Conservation (phyloP, 495 filamentous ascomycete species). For the Neurospora tetrasperma region DNA sequence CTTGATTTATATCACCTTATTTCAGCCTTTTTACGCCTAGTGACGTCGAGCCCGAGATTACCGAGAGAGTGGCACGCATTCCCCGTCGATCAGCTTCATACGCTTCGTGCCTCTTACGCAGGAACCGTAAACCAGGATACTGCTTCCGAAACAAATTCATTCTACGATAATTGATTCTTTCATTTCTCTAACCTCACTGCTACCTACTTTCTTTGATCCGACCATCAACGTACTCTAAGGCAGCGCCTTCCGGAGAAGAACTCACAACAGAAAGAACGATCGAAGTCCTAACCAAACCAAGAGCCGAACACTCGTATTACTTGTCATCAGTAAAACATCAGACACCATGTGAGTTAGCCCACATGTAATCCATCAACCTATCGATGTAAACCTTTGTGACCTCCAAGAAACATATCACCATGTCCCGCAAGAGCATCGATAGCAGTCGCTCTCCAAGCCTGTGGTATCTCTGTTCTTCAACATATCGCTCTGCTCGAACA, state of each 20-base stretch:
- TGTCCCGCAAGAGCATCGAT: constrained; percentile 20
- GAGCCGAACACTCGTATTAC: not conserved
- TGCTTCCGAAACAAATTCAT: not conserved
- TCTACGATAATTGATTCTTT: not conserved
- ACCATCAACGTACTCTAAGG: not conserved
- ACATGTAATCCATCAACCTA: not conserved
- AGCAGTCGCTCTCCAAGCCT: constrained; percentile 14
- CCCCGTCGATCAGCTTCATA: not conserved
- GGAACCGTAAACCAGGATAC: not conserved
- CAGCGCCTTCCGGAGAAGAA: not conserved
- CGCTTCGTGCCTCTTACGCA: not conserved
- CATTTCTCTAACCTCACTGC: not conserved
- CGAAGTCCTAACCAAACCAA: not conserved
- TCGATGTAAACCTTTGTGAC: not conserved
- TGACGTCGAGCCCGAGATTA: not conserved
- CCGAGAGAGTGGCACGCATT: not conserved
- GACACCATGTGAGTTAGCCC: constrained; percentile 3
- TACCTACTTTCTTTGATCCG: not conserved
- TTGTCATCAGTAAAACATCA: not conserved
- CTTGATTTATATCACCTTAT: not conserved
- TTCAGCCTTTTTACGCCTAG: not conserved
- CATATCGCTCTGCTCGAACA: not conserved
- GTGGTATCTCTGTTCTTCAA: constrained; percentile 10
- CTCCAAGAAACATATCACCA: constrained; percentile 7
- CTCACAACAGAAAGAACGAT: not conserved